These are phyloP conservation scores for Scheffersomyces quercinus DNA, from an alignment of 1,139 yeast species.

Conservation along the genomic window DNA sequence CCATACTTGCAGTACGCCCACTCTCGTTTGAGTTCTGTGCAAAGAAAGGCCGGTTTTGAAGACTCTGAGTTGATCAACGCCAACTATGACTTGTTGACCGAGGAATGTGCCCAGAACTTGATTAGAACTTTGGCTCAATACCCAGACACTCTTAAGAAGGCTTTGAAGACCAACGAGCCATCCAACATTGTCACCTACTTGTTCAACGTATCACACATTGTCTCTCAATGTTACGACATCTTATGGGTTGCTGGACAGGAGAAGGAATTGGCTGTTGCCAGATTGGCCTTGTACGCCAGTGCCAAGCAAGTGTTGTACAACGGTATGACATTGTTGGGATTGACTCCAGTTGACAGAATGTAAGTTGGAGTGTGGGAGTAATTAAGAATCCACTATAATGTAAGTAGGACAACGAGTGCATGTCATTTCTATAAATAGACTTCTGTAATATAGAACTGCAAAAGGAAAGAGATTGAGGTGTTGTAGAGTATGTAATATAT, in stretches of 20 bases:
- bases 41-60: constrained; percentile 70
- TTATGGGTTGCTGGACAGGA: constrained; percentile 98
- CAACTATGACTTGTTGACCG: constrained; percentile 69
- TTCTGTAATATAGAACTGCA: too few relatives aligned
- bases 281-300: constrained; percentile 88
- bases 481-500: too few relatives aligned
- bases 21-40: constrained; percentile 93
- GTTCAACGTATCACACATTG: constrained; percentile 89
- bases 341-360: constrained; percentile 99
- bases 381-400: too few relatives aligned
- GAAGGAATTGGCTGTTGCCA: constrained; percentile 81
- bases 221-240: constrained; percentile 91
- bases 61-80: constrained; percentile 55
- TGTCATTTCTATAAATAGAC: too few relatives aligned
- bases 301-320: constrained; percentile 89
- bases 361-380: constrained; percentile 26
- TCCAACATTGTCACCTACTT: constrained; percentile 92
- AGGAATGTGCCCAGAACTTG: constrained; percentile 72
- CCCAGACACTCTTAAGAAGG: constrained; percentile 87
- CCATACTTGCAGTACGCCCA: constrained; percentile 99
- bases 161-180: constrained; percentile 86
- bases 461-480: too few relatives aligned
- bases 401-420: too few relatives aligned
- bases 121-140: constrained; percentile 83
- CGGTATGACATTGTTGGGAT: constrained; percentile 88